These are phyloP conservation scores for Samsoniella hepiali DNA, from an alignment of 2,329 filamentous ascomycete genomes.

Conservation along the genomic window DNA sequence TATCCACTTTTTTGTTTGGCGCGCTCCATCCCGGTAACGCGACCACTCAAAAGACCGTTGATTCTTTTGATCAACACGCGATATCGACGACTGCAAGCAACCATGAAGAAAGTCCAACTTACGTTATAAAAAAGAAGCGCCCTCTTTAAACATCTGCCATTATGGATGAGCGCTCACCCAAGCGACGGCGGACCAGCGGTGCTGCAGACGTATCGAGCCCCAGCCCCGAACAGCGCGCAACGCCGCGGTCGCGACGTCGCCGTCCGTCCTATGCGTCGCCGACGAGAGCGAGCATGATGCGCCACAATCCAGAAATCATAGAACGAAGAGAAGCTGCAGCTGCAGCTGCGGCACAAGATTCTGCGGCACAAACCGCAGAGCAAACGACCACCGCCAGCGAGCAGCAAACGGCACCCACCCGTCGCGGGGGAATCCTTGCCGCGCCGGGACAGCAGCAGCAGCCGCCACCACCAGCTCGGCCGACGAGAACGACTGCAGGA, in stretches of 20 bases:
- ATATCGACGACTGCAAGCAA: background rate
- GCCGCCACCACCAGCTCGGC: background rate
- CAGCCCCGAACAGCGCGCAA: conserved; percentile 24
- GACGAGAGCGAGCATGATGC: conserved; percentile 60
- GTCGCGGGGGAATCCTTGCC: conserved; percentile 15
- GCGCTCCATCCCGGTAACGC: conserved; percentile 11
- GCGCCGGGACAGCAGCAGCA: conserved; percentile 8
- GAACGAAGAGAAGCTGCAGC: conserved; percentile 41
- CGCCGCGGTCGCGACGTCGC: conserved; percentile 27
- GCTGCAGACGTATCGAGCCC: conserved; percentile 27
- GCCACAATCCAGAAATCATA: conserved; percentile 58
- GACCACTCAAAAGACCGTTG: background rate
- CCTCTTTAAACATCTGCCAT: background rate
- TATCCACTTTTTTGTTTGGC: conserved; percentile 16
- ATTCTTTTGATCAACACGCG: background rate
- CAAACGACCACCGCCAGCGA: conserved; percentile 10
- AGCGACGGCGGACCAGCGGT: conserved; percentile 55
- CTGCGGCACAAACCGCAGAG: conserved; percentile 3
- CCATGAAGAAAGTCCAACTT: background rate
- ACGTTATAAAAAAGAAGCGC: conserved; percentile 11
- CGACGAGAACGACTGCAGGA: background rate
- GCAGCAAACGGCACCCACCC: conserved; percentile 12
- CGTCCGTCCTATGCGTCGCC: conserved; percentile 65
- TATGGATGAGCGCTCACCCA: conserved; percentile 57
- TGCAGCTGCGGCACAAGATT: conserved; percentile 26